phyloP scores from a whole-genome alignment of 768 basidiomycete genomes.

The Tylopilus vinaceipallidus region DNA sequence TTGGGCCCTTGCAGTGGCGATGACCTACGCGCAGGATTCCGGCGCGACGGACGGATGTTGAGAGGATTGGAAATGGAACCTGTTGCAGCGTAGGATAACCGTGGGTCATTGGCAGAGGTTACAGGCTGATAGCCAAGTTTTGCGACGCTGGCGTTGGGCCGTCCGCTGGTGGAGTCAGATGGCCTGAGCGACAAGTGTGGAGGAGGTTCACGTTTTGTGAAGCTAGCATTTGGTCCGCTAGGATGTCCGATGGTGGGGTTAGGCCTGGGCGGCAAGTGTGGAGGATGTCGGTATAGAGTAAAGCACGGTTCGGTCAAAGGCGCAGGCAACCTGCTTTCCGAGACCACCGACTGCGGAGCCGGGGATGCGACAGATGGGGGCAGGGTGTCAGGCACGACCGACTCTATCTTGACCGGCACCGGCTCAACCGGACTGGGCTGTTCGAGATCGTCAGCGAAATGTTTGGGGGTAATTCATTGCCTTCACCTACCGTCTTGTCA shows the following conservation, averaged over 20 bases:
- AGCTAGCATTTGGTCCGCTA: slow-evolving; percentile 12
- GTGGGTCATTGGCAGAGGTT: slow-evolving; percentile 29
- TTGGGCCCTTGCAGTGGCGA: slow-evolving; percentile 17
- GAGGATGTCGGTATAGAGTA: slow-evolving; percentile 8
- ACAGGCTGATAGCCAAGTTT: slow-evolving; percentile 28
- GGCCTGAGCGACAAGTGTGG: slow-evolving; percentile 21
- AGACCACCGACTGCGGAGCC: slow-evolving; percentile 5
- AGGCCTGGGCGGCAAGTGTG: slow-evolving; percentile 12
- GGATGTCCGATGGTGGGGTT: slow-evolving; percentile 9
- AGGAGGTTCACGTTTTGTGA: slow-evolving; percentile 15
- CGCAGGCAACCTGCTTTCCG: slow-evolving; percentile 11
- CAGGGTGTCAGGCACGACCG: slow-evolving; percentile 7
- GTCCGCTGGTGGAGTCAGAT: slow-evolving; percentile 9
- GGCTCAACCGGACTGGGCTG: slow-evolving; percentile 19
- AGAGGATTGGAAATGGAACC: slow-evolving; percentile 52
- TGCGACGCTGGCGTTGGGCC: slow-evolving; percentile 13
- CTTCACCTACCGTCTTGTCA: slow-evolving; percentile 15
- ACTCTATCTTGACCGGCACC: slow-evolving; percentile 20
- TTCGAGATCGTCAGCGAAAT: slow-evolving; percentile 1
- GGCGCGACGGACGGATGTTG: slow-evolving; percentile 48
- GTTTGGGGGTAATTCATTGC: not conserved
- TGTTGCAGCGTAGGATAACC: slow-evolving; percentile 38
- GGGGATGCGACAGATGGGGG: slow-evolving; percentile 15
- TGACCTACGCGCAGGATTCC: slow-evolving; percentile 12
- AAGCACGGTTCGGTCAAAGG: slow-evolving; percentile 9